Base-by-base conservation (phyloP, 1,139 yeast genomes). In the Hanseniaspora sp. region DNA sequence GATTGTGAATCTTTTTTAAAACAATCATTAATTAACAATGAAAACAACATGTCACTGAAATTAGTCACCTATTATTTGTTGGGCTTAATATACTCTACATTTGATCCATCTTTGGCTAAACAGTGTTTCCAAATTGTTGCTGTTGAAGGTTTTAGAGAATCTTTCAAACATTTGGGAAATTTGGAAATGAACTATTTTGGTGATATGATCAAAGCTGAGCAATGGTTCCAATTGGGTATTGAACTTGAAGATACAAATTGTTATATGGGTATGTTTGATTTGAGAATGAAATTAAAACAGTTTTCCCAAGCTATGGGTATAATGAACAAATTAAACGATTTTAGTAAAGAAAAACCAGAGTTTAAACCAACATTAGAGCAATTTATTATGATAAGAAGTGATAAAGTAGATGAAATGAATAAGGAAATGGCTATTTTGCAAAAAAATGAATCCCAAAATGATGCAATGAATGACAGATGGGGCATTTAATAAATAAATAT, bases 141-240 rank as follows among this genome's bases (percentile, higher is more conserved):
- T 0, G 69, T 80, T 6, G 78, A 78, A 59, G 96, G 95, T 0
- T 78, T 87, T 49, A 76, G 74, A 59, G 95, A 88, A 60, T 76
- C 90, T 7, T 85, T 87, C 63, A 77, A 82, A 17, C 78, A 82
- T 30, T 69, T 88, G 51, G 97, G 96, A 1, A 84, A 83, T 64
- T 67, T 87, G 58, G 92, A 87, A 60, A 68, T 87, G 70, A 80
- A 80, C 59, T 77, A 82, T 56, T 84, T 82, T 63, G 69, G 72
- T n/a, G 72, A 80, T 60, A 62, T 65, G 18, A 56, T 58, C 5
- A 79, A 79, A 60, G 86, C 95, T 0, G 69, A 74, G 42, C 87
- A 86, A 63, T 90, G 96, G 96, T 87, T 88, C 69, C 78, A 77
- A 60, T 69, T 88, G 47, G 97, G 96, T 0, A 74, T 78, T 40